Evolutionary conservation across 495 filamentous ascomycete species (phyloP), one percentile per base, ranked within the genome.

Genomic region (Pseudoneurospora amorphoporcata): DNA sequence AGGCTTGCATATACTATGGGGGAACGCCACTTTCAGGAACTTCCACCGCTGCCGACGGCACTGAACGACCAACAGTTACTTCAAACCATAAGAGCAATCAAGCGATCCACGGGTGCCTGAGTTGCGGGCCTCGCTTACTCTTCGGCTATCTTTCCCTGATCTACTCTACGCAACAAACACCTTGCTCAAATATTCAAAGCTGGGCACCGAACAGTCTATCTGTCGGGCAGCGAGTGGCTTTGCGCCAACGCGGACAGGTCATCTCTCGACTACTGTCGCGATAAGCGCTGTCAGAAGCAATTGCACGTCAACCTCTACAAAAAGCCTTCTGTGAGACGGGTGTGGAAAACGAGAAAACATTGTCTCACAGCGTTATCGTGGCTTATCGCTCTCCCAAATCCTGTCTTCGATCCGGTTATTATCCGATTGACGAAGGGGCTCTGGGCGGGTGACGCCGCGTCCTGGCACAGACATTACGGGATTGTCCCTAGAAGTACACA

Each of bases 361-460:
- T 35, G 53, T 61, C 53, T 61, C 29, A 61, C 53, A 61, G 12
- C 6, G 14, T 61, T 35, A 61, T 61, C 53, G 53, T 61, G 53
- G 53, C 53, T 61, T 61, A 61, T 41, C 38, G 45, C 37, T 19
- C 19, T 35, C 29, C 68, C 38, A 23, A 42, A 38, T 70, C 53
- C 4, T 16, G 68, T 61, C 68, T 43, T 53, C 72, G 72, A 73
- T 70, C 43, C 43, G 32, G 37, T 68, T n/a, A 69, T 39, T 37
- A 70, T 53, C 37, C 68, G 72, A 70, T 72, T 68, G 53, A 69
- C 19, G 45, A 68, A 70, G 58, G n/a, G 53, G 16, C 37, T 70
- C n/a, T 68, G 29, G 23, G n/a, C 53, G 32, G 43, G n/a, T 37
- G 58, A 39, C 17, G 8, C 39, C 69, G 40, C 19, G 69, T 17